These are phyloP conservation scores for Takakia lepidozioides DNA, from an alignment of 225 moss, liverwort and hornwort genomes.

Conservation along the genomic window DNA sequence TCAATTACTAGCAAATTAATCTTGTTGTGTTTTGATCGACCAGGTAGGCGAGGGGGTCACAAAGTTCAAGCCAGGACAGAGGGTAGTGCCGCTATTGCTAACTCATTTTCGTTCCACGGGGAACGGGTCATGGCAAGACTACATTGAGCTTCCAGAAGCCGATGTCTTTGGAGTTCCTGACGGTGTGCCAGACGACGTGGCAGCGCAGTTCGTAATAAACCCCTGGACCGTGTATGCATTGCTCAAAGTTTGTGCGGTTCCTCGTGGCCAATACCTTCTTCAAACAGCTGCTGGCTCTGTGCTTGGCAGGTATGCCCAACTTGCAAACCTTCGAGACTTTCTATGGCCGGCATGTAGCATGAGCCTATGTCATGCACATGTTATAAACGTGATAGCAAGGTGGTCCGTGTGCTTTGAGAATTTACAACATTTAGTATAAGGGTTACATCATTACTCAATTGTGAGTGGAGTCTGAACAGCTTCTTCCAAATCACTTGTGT, in stretches of 20 bases:
- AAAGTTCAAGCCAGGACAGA: slow-evolving; percentile 13
- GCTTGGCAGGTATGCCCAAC: slow-evolving; percentile 5
- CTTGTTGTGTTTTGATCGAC: neutral
- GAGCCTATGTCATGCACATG: too few relatives aligned
- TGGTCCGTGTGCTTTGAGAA: too few relatives aligned
- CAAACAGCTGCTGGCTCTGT: neutral
- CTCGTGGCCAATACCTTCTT: slow-evolving; percentile 8
- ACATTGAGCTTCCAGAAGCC: neutral
- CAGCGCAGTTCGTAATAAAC: slow-evolving; percentile 4
- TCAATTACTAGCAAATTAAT: too few relatives aligned
- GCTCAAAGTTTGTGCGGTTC: slow-evolving; percentile 3
- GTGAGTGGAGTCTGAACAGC: too few relatives aligned
- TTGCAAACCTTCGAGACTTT: slow-evolving; percentile 24
- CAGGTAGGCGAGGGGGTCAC: slow-evolving; percentile 35
- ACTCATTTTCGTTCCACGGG: neutral
- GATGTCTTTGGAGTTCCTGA: slow-evolving; percentile 6
- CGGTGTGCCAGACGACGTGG: slow-evolving; percentile 8
- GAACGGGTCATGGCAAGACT: slow-evolving; percentile 13
- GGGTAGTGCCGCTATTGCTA: slow-evolving; percentile 21
- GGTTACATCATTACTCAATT: too few relatives aligned
- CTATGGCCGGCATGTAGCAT: slow-evolving; percentile 13
- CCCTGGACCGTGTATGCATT: slow-evolving; percentile 4
- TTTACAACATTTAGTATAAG: too few relatives aligned
- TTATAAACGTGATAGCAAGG: too few relatives aligned
- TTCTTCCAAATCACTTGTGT: too few relatives aligned